Evolutionary conservation across 495 filamentous ascomycete genomes (phyloP).

Genomic region (Aspergillus ellipticus): DNA sequence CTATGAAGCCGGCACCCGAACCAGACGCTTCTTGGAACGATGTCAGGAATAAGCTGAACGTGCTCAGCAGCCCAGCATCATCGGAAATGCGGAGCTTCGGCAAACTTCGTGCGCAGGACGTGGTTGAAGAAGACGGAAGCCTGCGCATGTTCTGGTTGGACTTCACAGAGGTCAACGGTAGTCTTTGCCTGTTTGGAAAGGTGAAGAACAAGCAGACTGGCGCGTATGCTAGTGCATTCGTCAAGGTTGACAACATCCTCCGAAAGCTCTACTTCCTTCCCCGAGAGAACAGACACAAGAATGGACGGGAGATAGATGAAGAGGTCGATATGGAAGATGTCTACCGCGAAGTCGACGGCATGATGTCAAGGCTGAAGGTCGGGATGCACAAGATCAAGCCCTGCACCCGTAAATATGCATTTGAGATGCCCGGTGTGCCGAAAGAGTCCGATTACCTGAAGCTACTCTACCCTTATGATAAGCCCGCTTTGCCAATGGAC

Average conservation of each 20-base stretch:
- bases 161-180: conserved; percentile 90
- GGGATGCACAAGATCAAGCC: conserved; percentile 90
- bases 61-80: conserved; percentile 64
- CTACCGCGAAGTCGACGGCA: conserved; percentile 76
- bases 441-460: conserved; percentile 90
- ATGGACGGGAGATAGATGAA: conserved; percentile 67
- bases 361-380: conserved; percentile 82
- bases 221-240: conserved; percentile 81
- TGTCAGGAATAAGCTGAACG: conserved; percentile 80
- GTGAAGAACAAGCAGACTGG: conserved; percentile 84
- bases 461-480: conserved; percentile 85
- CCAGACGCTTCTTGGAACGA: conserved; percentile 87
- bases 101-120: conserved; percentile 75
- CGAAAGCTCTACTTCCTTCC: conserved; percentile 93
- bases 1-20: conserved; percentile 54
- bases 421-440: conserved; percentile 83
- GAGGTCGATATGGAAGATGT: conserved; percentile 88
- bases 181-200: conserved; percentile 91
- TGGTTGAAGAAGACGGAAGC: conserved; percentile 85
- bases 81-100: conserved; percentile 61
- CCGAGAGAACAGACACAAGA: conserved; percentile 61
- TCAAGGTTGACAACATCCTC: conserved; percentile 93
- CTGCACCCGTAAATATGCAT: conserved; percentile 88
- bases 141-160: conserved; percentile 96
- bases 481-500: conserved; percentile 65